Conservation (phyloP, 1,139 yeast genomes). For the Saccharomyces pastorianus region DNA sequence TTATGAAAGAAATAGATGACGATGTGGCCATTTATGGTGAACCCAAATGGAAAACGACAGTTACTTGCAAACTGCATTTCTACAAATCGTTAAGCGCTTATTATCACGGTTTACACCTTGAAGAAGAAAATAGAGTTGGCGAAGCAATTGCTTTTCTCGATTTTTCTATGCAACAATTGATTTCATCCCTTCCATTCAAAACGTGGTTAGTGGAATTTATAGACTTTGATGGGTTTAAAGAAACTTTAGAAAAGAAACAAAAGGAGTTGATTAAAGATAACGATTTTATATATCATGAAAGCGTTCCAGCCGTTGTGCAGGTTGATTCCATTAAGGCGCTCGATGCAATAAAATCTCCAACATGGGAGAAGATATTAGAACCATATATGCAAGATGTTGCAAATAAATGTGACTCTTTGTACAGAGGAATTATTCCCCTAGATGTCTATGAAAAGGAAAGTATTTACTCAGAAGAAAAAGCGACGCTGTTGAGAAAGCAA, state of each 20-base stretch:
- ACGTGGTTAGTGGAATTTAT: slow-evolving; percentile 25
- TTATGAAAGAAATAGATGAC: slow-evolving; percentile 35
- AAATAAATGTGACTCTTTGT: slow-evolving; percentile 50
- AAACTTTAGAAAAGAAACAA: slow-evolving; percentile 26
- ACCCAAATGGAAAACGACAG: slow-evolving; percentile 36
- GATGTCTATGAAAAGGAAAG: slow-evolving; percentile 82
- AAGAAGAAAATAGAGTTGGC: slow-evolving; percentile 52
- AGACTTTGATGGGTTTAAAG: slow-evolving; percentile 28
- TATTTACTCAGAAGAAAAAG: slow-evolving; percentile 82
- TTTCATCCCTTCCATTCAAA: slow-evolving; percentile 20
- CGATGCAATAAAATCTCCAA: slow-evolving; percentile 60
- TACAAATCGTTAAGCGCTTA: slow-evolving; percentile 42
- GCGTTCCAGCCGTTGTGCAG: slow-evolving; percentile 53
- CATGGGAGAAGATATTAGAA: slow-evolving; percentile 18
- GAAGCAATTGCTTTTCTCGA: slow-evolving; percentile 64
- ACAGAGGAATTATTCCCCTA: slow-evolving; percentile 75
- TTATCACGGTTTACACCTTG: slow-evolving; percentile 35
- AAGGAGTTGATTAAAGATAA: slow-evolving; percentile 62
- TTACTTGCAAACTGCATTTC: slow-evolving; percentile 39
- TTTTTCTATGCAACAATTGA: slow-evolving; percentile 36
- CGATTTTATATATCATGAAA: slow-evolving; percentile 79
- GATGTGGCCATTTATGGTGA: slow-evolving; percentile 37
- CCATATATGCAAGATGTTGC: slow-evolving; percentile 49
- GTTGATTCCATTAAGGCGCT: slow-evolving; percentile 55
- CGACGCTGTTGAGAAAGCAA: slow-evolving; percentile 64